A percentile compares a stretch with the other conserved stretches of the same genome.
Conservation (phyloP, 106 monocot genomes). For the Dendrobium officinale region DNA sequence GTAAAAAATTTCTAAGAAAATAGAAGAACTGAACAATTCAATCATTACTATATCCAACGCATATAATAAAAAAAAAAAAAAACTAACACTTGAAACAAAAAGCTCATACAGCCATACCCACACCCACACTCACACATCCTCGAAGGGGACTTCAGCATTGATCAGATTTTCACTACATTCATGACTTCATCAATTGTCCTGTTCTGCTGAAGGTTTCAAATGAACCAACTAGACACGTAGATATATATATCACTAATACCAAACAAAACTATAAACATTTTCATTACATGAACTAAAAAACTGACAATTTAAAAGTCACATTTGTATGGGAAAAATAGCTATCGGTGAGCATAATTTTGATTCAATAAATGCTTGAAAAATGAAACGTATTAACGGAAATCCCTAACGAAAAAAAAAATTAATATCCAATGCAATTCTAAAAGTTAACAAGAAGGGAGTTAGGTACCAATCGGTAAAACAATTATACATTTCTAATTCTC, state of each 20-base stretch:
- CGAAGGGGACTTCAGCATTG: constrained; percentile 46
- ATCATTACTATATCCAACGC: too few relatives aligned
- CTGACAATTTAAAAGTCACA: background rate
- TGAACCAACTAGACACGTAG: background rate
- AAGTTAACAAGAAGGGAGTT: too few relatives aligned
- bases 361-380: background rate
- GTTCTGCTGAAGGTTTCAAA: constrained; percentile 25
- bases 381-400: background rate
- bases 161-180: constrained; percentile 51
- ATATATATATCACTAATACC: background rate
- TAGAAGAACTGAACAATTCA: too few relatives aligned
- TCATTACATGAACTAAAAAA: background rate
- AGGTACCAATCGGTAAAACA: background rate
- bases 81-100: background rate
- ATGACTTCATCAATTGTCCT: constrained; percentile 48
- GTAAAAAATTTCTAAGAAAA: too few relatives aligned
- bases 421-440: background rate
- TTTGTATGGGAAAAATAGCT: background rate
- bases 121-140: constrained; percentile 25
- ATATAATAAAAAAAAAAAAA: too few relatives aligned
- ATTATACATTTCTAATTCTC: background rate
- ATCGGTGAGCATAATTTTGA: background rate
- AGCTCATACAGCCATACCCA: constrained; percentile 26
- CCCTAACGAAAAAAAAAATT: background rate
- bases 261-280: background rate